Conservation (phyloP, 495 filamentous ascomycete genomes). For the Letharia lupina region DNA sequence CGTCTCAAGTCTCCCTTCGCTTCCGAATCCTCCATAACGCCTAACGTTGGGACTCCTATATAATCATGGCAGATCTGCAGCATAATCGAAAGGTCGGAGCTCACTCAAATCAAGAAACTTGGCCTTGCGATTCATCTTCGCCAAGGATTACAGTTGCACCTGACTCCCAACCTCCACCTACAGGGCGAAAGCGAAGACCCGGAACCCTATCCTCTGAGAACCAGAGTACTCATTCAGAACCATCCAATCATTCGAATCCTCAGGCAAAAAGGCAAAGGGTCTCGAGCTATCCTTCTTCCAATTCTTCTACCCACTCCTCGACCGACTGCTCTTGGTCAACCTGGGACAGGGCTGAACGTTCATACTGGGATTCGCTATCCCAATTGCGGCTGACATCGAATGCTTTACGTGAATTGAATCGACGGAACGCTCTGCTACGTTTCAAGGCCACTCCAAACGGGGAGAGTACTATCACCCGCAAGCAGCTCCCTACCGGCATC, state of each 20-base stretch:
- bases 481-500: neutral
- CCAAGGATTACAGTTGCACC: neutral
- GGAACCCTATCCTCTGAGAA: neutral
- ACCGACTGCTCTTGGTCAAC: neutral
- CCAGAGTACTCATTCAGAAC: neutral
- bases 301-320: neutral
- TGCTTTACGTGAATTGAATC: neutral
- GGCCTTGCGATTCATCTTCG: neutral
- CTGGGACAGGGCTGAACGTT: neutral
- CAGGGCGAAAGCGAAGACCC: slow-evolving; percentile 1
- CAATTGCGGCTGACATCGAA: neutral
- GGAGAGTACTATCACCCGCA: neutral
- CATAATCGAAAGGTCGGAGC: neutral
- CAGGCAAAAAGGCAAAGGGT: neutral
- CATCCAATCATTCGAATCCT: neutral
- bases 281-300: neutral
- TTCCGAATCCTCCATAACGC: neutral
- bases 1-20: neutral
- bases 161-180: neutral
- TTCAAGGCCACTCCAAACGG: neutral
- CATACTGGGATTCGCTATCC: slow-evolving; percentile 1
- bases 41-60: neutral
- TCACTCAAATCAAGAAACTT: slow-evolving; percentile 2
- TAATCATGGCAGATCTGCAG: neutral
- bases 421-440: neutral